Base-by-base conservation (phyloP, 2,329 filamentous ascomycete genomes). In the Zasmidium citrigriseum region DNA sequence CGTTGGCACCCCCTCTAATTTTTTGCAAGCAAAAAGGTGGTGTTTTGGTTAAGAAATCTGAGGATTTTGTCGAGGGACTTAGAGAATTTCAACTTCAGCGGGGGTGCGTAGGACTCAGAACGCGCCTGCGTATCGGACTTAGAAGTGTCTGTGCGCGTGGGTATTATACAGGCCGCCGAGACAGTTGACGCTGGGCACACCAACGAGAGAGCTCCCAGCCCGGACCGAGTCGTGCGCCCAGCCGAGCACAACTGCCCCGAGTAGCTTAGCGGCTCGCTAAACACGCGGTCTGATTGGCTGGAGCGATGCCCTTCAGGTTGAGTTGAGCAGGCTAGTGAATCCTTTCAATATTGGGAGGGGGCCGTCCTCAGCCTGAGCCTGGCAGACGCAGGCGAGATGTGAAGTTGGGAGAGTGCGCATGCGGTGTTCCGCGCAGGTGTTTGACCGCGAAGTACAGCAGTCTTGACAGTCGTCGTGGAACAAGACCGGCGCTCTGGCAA, bases 141-240 rank as follows among this genome's bases (percentile, higher is more conserved):
- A n/a, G n/a, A n/a, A n/a, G n/a, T n/a, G n/a, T n/a, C n/a, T n/a
- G n/a, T n/a, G n/a, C n/a, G n/a, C n/a, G n/a, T n/a, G n/a, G n/a
- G n/a, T n/a, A n/a, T n/a, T n/a, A n/a, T n/a, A n/a, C n/a, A n/a
- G n/a, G n/a, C n/a, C n/a, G n/a, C n/a, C n/a, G n/a, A n/a, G 34
- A 41, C 4, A 41, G 52, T 24, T n/a, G 20, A n/a, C n/a, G n/a
- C n/a, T 22, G 18, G 24, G 9, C 23, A 38, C 52, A 46, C 52
- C 23, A 46, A 2, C 24, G 27, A 57, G 58, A 52, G 55, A 60
- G 58, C 21, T 38, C 34, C 41, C 54, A 55, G 53, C 49, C 55
- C 64, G 62, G 60, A 59, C 62, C 62, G 62, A 62, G 58, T 65
- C 57, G 62, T 64, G 59, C 56, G 48, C 60, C 52, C 57, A 50